A percentile compares a stretch with the other conserved stretches of the same genome.
phyloP scores from a whole-genome alignment of 192 early-diverging fungal species.

The Gonapodya prolifera region DNA sequence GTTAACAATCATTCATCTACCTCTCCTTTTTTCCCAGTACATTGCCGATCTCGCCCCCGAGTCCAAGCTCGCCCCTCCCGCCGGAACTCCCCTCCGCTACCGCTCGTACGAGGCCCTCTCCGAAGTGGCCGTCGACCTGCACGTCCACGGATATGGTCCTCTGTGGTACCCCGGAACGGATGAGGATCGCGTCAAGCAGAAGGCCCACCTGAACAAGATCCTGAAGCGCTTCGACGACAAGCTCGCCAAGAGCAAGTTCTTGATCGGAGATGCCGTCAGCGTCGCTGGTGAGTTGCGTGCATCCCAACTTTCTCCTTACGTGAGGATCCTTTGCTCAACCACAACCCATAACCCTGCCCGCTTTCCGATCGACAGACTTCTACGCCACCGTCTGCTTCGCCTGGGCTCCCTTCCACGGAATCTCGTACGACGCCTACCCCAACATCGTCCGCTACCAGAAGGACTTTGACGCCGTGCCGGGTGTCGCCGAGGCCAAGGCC shows the following conservation, averaged over 20 bases:
- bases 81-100: background rate
- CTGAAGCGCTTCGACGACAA: background rate
- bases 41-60: constrained; percentile 2
- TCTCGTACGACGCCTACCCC: background rate
- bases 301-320: too few relatives aligned
- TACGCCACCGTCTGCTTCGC: background rate
- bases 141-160: background rate
- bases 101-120: background rate
- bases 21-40: too few relatives aligned
- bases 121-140: background rate
- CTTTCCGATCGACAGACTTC: background rate
- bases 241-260: background rate
- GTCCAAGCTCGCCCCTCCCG: background rate
- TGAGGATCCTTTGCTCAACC: too few relatives aligned
- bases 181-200: background rate
- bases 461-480: background rate
- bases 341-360: too few relatives aligned
- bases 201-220: background rate
- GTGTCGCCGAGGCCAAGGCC: constrained; percentile 3
- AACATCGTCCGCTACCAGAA: background rate
- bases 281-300: constrained; percentile 2
- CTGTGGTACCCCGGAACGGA: background rate
- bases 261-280: background rate
- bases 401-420: background rate
- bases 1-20: too few relatives aligned